Evolutionary conservation across 192 early-diverging fungal species (phyloP).

Genomic region (Backusella tuberculispora): DNA sequence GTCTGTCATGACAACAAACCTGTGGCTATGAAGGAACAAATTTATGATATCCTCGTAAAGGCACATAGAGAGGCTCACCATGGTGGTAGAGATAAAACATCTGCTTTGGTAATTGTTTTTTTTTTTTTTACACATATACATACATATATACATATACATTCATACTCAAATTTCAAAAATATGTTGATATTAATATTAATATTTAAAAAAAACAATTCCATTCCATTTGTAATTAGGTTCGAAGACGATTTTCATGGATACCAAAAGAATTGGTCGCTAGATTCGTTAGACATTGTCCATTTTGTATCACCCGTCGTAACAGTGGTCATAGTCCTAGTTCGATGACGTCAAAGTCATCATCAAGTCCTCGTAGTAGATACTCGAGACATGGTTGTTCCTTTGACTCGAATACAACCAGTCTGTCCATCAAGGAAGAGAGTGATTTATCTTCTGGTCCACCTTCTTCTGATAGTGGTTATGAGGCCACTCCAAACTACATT

Average conservation of each 20-base stretch:
- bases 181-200: conserved; percentile 5
- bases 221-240: conserved; percentile 26
- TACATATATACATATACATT: neutral
- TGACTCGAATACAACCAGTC: neutral
- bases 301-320: conserved; percentile 43
- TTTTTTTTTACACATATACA: neutral
- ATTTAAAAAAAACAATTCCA: neutral
- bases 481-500: conserved; percentile 24
- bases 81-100: conserved; percentile 61
- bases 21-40: conserved; percentile 54
- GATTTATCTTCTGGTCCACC: conserved; percentile 23
- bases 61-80: conserved; percentile 57
- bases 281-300: conserved; percentile 45
- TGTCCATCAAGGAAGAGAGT: conserved; percentile 27
- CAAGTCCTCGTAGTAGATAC: conserved; percentile 31
- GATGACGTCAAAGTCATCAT: conserved; percentile 21
- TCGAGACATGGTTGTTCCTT: conserved; percentile 30
- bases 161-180: conserved; percentile 18
- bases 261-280: conserved; percentile 45
- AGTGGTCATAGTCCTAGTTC: conserved; percentile 36
- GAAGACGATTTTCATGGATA: conserved; percentile 43
- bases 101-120: conserved; percentile 47
- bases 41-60: conserved; percentile 54
- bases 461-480: conserved; percentile 32
- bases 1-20: conserved; percentile 59